Percentiles rank a stretch among this genome's conserved stretches.
Conservation (phyloP, 2,329 filamentous ascomycete species). For the Penicillium sp. region DNA sequence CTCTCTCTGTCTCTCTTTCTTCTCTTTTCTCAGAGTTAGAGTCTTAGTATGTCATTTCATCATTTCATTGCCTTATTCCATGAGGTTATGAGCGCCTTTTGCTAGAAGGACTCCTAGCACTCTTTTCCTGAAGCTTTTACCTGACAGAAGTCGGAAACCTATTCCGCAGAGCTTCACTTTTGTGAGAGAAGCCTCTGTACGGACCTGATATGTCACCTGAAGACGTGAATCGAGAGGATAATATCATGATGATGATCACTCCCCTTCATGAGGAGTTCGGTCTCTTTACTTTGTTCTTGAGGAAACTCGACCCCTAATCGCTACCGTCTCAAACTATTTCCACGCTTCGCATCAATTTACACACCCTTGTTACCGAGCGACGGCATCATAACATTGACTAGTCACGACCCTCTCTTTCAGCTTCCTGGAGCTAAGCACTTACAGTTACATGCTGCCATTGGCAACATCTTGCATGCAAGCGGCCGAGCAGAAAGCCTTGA, state of each 20-base stretch:
- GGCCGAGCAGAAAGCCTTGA: not conserved
- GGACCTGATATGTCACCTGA: not conserved
- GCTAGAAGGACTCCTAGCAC: no score
- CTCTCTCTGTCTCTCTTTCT: no score
- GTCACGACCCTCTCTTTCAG: not conserved
- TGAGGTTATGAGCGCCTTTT: no score
- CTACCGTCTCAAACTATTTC: no score
- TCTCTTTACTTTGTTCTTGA: constrained; percentile 1
- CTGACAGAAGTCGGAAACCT: no score
- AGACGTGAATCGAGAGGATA: not conserved
- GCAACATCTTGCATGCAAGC: constrained; percentile 3
- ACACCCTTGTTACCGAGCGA: not conserved
- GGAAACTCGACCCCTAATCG: not conserved
- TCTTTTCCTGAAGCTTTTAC: no score
- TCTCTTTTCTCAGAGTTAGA: no score
- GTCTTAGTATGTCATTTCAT: no score
- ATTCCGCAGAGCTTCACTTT: no score
- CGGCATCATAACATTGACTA: not conserved
- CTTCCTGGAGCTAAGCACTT: not conserved
- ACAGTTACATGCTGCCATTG: constrained; percentile 4
- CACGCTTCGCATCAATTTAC: no score
- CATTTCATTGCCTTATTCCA: no score
- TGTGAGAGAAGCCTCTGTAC: no score
- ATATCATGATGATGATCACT: not conserved
- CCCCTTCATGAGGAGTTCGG: constrained; percentile 1